Base-by-base conservation (phyloP, 2,329 filamentous ascomycete species). In the Penicillium thymicola region DNA sequence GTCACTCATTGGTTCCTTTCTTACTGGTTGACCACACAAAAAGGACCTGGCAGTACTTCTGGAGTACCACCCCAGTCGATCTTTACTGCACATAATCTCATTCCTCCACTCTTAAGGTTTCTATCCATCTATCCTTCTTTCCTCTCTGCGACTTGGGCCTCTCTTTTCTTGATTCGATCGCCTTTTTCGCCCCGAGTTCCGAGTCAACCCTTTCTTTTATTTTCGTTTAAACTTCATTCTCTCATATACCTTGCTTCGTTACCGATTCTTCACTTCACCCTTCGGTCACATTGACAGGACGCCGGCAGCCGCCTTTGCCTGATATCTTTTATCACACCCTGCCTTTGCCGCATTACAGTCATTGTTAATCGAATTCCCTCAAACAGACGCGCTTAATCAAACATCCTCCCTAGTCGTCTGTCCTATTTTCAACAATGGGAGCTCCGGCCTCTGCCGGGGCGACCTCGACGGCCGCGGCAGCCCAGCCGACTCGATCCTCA, bases 371-470 rank as follows among this genome's bases (percentile, higher is more conserved):
- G 23, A 25, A 50, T 45, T 42, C 6, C 16, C 61, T 67, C 62
- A 60, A 68, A 69, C 66, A 63, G 63, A 51, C 62, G 65, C 63
- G 64, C 64, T 62, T 65, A 65, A 59, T 55, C 57, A 56, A 43
- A 25, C 54, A 46, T 56, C 5, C 18, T 10, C 16, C 48, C 54
- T 49, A 36, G 38, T 42, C 51, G 49, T 57, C 51, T 59, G 48
- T 52, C 14, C 51, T 25, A 50, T 51, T 30, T 54, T 57, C 47
- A 71, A 71, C 75, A 58, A 78, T 78, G 76, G 76, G 77, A 70
- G 74, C 74, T 70, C 75, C 76, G 68, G 72, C 75, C 63, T 75
- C 75, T 49, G 72, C 72, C 61, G 75, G 74, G 68, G 73, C 65
- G 59, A 69, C 62, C 65, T 65, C 69, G 64, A 67, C 66, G 63